Evolutionary conservation across 1,284 basidiomycete species (phyloP).

Genomic region (Rhodotorula sp.): DNA sequence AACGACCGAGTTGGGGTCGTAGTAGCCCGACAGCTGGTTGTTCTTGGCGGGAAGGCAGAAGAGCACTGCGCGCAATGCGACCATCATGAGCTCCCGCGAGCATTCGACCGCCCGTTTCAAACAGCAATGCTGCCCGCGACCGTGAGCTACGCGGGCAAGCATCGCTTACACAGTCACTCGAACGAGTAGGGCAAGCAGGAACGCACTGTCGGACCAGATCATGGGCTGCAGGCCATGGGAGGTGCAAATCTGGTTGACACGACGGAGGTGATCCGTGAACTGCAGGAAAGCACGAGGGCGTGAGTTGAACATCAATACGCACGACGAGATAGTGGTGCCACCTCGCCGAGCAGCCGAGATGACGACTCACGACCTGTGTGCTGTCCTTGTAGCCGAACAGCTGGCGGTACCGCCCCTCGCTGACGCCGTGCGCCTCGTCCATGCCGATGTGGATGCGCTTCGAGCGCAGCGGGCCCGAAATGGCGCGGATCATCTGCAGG

Average conservation of each 20-base stretch:
- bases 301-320: not conserved
- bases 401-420: slow-evolving; percentile 50
- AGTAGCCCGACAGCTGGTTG: slow-evolving; percentile 51
- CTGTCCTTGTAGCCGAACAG: slow-evolving; percentile 50
- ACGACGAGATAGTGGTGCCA: not conserved
- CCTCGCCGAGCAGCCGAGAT: not conserved
- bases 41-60: slow-evolving; percentile 52
- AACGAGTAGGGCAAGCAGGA: not conserved
- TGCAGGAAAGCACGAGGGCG: not conserved
- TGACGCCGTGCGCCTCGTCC: slow-evolving; percentile 51
- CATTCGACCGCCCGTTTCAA: no score
- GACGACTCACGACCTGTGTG: slow-evolving; percentile 39
- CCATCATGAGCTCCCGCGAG: no score
- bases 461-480: slow-evolving; percentile 48
- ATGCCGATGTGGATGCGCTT: slow-evolving; percentile 50
- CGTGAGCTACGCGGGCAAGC: no score
- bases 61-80: slow-evolving; percentile 44
- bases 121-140: no score
- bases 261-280: slow-evolving; percentile 46
- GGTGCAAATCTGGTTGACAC: slow-evolving; percentile 49
- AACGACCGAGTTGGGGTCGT: slow-evolving; percentile 44
- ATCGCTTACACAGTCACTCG: no score
- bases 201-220: slow-evolving; percentile 51
- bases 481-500: slow-evolving; percentile 46
- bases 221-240: slow-evolving; percentile 47